These are phyloP conservation scores for Xanthoconium purpureum DNA, from an alignment of 768 basidiomycete species.

Conservation along the genomic window DNA sequence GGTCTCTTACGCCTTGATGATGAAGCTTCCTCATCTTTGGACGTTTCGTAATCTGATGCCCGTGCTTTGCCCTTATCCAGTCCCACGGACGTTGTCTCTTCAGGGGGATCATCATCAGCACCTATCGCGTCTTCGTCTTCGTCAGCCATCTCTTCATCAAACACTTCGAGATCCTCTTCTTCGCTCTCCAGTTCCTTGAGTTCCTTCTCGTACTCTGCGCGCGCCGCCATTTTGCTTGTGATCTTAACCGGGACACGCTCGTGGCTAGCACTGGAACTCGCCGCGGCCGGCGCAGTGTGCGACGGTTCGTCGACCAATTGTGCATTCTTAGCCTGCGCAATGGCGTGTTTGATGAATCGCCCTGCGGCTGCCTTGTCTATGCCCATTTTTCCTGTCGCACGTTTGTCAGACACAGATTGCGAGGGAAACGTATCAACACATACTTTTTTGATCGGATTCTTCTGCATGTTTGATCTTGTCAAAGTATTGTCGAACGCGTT, in stretches of 20 bases:
- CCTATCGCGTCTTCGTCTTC: constrained; percentile 11
- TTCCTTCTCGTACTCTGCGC: constrained; percentile 59
- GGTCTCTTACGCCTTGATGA: constrained; percentile 48
- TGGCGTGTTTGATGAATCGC: constrained; percentile 83
- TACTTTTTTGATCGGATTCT: constrained; percentile 51
- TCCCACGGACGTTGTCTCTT: not conserved
- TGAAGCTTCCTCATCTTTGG: constrained; percentile 6
- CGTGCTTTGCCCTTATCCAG: constrained; percentile 38
- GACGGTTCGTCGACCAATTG: constrained; percentile 34
- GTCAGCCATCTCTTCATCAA: constrained; percentile 26
- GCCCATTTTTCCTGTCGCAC: constrained; percentile 36
- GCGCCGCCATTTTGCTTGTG: constrained; percentile 72
- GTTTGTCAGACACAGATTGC: not conserved
- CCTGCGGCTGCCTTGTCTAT: constrained; percentile 77
- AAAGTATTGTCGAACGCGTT: constrained; percentile 77
- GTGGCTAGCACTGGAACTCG: constrained; percentile 11
- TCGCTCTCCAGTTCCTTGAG: constrained; percentile 43
- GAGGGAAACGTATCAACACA: not conserved
- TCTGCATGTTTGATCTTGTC: constrained; percentile 78
- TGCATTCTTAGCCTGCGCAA: constrained; percentile 52
- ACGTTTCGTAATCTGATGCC: constrained; percentile 27
- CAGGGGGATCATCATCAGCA: not conserved
- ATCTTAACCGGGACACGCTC: constrained; percentile 49
- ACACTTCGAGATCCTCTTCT: constrained; percentile 38
- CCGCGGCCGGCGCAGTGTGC: not conserved